Base-by-base conservation (phyloP, 169 alveolate species). In the Cryptosporidium ryanae region DNA sequence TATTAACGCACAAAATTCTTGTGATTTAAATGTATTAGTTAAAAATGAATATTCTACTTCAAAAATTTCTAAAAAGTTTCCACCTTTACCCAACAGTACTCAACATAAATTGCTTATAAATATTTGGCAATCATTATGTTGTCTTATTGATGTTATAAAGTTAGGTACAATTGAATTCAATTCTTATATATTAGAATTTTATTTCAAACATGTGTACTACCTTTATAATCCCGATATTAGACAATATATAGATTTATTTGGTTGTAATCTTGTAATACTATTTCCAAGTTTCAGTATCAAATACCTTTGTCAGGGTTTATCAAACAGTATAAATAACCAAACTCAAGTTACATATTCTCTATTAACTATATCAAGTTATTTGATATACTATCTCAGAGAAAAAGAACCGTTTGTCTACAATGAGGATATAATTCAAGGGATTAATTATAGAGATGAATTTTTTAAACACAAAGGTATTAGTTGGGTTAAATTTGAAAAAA, bases 71-170 rank as follows among this genome's bases (percentile, higher is more conserved):
- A 76, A 55, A 15, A 82, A 70, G 18, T 66, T 66, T 10, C 57
- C 92, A 13, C 93, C 93, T 6, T 61, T 90, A 43, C 93, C 93
- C 1, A 84, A 87, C n/a, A 84, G 92, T 32, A 23, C 66, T 59
- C 90, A 89, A 32, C 91, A 90, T 66, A 90, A 84, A 50, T 50
- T 67, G 17, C 82, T 84, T n/a, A 48, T 90, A 23, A 82, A 89
- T 38, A 81, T 87, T 31, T 66, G 90, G 70, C 93, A 90, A 48
- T 82, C 90, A 17, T 44, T 90, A 38, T 90, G 93, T 27, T 76
- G 90, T 34, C 34, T 90, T 34, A 34, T 84, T 23, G 87, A 76
- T 52, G 65, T 67, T 50, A 64, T 82, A 64, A 82, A 82, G 27
- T 32, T 32, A 18, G 10, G 46, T 31, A 38, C 55, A 17, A 32